phyloP scores from a whole-genome alignment of 805 yeast genomes.

The Wickerhamiella musiphila region DNA sequence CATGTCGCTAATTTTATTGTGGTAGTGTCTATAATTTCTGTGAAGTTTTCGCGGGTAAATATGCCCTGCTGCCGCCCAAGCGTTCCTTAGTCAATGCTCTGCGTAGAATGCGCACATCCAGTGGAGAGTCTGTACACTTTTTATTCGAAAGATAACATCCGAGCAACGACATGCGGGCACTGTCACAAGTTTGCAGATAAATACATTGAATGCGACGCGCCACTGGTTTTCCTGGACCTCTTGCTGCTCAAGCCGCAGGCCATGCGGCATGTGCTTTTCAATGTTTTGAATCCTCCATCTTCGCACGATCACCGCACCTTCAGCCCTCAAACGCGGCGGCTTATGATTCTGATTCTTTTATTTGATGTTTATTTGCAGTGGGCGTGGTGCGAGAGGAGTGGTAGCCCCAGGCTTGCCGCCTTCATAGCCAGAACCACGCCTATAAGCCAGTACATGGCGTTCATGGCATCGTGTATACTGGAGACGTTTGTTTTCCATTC shows the following conservation, averaged over 20 bases:
- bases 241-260: constrained; percentile 71
- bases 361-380: constrained; percentile 84
- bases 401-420: constrained; percentile 12
- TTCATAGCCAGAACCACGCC: constrained; percentile 19
- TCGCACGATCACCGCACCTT: not conserved
- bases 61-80: too few relatives aligned
- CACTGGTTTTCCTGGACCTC: constrained; percentile 67
- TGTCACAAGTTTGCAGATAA: constrained; percentile 73
- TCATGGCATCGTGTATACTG: constrained; percentile 20
- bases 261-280: constrained; percentile 64
- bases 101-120: constrained; percentile 69
- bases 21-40: not conserved
- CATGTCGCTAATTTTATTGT: not conserved
- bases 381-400: constrained; percentile 69
- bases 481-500: constrained; percentile 23
- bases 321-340: constrained; percentile 22
- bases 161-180: constrained; percentile 53
- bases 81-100: too few relatives aligned
- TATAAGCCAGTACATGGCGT: constrained; percentile 23
- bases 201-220: constrained; percentile 79
- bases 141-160: constrained; percentile 64
- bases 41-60: too few relatives aligned
- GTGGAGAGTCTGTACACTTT: constrained; percentile 48
- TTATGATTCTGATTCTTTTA: constrained; percentile 45
- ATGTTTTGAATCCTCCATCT: constrained; percentile 25